Evolutionary conservation across 2,329 filamentous ascomycete genomes (phyloP), one percentile per base, ranked within the genome.

Genomic region (Madurella mycetomatis): DNA sequence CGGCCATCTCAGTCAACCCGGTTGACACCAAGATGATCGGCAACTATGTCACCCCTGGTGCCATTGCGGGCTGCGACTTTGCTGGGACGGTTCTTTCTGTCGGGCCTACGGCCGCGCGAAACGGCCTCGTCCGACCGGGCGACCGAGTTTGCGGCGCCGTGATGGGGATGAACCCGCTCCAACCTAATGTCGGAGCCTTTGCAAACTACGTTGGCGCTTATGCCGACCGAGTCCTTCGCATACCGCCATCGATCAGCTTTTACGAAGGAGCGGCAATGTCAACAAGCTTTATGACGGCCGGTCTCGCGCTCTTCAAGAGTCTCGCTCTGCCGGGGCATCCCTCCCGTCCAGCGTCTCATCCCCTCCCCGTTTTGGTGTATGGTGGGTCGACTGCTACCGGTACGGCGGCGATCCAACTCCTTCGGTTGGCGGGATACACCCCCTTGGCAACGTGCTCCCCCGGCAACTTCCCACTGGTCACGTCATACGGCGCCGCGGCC

Each of bases 391-490:
- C 74, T 1, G 65, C 74, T 0, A 71, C 67, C 0, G 77, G 76
- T 0, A 73, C 72, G 1, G 62, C 71, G 49, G 75, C 73, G 0
- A 70, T 76, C 4, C 77, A 80, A 59, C 44, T 78, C 13, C 60
- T 74, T 15, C 70, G 65, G 37, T 50, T 66, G 62, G 56, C 72
- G 13, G 75, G 76, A 0, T 65, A 71, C 15, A 65, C 56, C 0
- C 69, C 73, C 3, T 71, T 79, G n/a, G 66, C 74, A 0, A 78
- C 75, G 1, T 75, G 72, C 58, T 76, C 76, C 0, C 68, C 72
- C 0, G 50, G 56, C 34, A 79, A 77, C 57, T 70, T 70, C 48
- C 69, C 69, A 2, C 66, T 77, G 1, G 72, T 71, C n/a, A 65
- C 68, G 37, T 53, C 53, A 0, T 70, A 67, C 32, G 78, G 79